Conservation (phyloP, 176 grass and related monocot genomes). For the Avena eriantha region DNA sequence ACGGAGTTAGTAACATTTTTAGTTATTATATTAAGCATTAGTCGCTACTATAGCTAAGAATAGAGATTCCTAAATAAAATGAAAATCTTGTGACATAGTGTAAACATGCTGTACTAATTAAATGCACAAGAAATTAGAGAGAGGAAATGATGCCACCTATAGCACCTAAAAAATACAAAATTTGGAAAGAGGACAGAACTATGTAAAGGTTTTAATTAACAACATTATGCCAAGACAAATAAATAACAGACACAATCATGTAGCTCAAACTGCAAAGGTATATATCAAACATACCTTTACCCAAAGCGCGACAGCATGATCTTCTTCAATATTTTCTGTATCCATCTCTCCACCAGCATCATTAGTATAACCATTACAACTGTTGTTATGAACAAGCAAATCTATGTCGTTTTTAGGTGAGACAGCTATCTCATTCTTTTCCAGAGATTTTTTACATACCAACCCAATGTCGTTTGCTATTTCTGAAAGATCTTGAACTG, state of each 20-base stretch:
- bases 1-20: neutral
- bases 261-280: slow-evolving; percentile 4
- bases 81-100: slow-evolving; percentile 3
- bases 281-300: slow-evolving; percentile 76
- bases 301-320: slow-evolving; percentile 84
- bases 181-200: neutral
- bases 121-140: slow-evolving; percentile 13
- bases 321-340: slow-evolving; percentile 44
- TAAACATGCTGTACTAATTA: slow-evolving; percentile 31
- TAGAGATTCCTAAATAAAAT: slow-evolving; percentile 17
- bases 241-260: neutral
- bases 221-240: slow-evolving; percentile 24
- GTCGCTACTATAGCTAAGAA: slow-evolving; percentile 14
- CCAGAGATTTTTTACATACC: neutral
- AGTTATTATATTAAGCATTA: neutral
- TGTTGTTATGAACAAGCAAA: slow-evolving; percentile 42
- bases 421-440: slow-evolving; percentile 46
- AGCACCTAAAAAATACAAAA: neutral
- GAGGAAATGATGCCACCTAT: slow-evolving; percentile 5
- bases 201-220: neutral
- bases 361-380: slow-evolving; percentile 50
- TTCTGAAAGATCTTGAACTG: no score
- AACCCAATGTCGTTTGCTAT: neutral
- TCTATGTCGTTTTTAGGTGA: slow-evolving; percentile 42
- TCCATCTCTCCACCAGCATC: slow-evolving; percentile 41